These are phyloP conservation scores for Furcasterigmium sp. DNA, from an alignment of 2,329 filamentous ascomycete genomes.

Conservation along the genomic window DNA sequence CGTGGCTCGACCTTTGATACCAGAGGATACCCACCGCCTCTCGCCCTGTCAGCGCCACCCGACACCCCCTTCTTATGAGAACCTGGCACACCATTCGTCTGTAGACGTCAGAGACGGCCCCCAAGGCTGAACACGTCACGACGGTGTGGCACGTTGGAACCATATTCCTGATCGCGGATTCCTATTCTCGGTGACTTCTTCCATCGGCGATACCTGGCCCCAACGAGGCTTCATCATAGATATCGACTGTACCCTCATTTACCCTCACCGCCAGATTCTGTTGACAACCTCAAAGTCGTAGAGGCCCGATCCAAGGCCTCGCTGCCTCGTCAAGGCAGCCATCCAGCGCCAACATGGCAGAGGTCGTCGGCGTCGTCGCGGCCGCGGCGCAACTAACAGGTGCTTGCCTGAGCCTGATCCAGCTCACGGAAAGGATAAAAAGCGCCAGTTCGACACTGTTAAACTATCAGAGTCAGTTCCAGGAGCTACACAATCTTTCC, in stretches of 20 bases:
- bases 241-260: constrained; percentile 1
- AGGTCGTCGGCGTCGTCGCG: constrained; percentile 16
- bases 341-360: constrained; percentile 13
- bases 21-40: no score
- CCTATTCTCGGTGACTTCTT: no score
- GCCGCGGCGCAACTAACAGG: constrained; percentile 13
- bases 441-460: constrained; percentile 7
- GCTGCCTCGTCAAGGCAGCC: background rate
- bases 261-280: background rate
- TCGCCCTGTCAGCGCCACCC: no score
- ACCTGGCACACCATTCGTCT: no score
- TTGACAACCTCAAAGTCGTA: background rate
- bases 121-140: no score
- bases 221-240: background rate
- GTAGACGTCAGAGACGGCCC: no score
- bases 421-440: constrained; percentile 17
- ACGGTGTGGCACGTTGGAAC: no score
- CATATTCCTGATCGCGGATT: no score
- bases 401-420: constrained; percentile 12
- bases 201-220: background rate
- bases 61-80: no score
- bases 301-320: background rate
- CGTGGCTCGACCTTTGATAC: no score
- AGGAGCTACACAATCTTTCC: constrained; percentile 14
- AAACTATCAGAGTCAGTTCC: constrained; percentile 15